Evolutionary conservation across 2,329 filamentous ascomycete genomes (phyloP).

Genomic region (Fusarium secorum): DNA sequence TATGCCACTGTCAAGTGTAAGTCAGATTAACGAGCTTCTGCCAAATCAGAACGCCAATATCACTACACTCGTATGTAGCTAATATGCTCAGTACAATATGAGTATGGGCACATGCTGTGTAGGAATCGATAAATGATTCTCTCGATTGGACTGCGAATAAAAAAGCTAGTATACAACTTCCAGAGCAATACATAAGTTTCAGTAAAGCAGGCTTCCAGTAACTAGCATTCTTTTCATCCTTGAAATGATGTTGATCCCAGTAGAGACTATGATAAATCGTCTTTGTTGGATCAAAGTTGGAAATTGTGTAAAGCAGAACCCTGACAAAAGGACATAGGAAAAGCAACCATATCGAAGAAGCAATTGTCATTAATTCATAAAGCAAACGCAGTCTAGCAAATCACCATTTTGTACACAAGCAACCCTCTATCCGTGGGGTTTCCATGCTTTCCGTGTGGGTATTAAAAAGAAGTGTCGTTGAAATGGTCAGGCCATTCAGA

Average conservation of each 20-base stretch:
- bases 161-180: conserved; percentile 20
- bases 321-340: conserved; percentile 5
- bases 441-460: conserved; percentile 32
- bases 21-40: neutral
- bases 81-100: neutral
- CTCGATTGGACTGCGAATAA: neutral
- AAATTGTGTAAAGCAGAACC: conserved; percentile 2
- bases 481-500: conserved; percentile 46
- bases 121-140: neutral
- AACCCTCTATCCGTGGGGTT: conserved; percentile 33
- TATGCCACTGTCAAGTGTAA: conserved; percentile 1
- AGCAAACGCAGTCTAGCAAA: conserved; percentile 36
- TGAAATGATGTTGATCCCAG: neutral
- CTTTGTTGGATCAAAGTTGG: neutral
- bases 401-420: conserved; percentile 40
- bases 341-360: conserved; percentile 9
- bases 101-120: neutral
- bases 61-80: too few relatives aligned
- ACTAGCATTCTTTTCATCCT: conserved; percentile 3
- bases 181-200: conserved; percentile 2
- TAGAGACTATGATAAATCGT: neutral
- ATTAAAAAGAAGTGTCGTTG: conserved; percentile 46
- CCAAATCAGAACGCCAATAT: neutral
- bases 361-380: conserved; percentile 45
- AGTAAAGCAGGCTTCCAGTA: neutral